Conservation (phyloP, 1,284 basidiomycete genomes). For the Fomitopsis betulina region DNA sequence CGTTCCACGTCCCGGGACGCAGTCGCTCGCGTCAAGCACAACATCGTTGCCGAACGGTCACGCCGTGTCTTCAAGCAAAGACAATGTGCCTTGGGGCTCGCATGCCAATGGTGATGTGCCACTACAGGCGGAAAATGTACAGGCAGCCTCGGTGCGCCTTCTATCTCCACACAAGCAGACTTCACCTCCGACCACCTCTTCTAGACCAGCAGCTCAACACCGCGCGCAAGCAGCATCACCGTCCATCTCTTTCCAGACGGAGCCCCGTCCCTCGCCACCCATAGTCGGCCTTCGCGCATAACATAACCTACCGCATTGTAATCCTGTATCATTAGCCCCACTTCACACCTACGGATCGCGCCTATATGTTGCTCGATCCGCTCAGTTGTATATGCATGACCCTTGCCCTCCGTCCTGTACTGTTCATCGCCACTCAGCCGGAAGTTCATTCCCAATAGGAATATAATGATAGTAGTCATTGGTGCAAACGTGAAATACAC, state of each 20-base stretch:
- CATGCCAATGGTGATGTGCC: neutral
- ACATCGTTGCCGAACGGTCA: conserved; percentile 6
- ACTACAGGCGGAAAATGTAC: neutral
- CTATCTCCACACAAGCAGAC: neutral
- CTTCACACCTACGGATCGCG: neutral
- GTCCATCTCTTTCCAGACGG: neutral
- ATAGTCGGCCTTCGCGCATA: conserved; percentile 20
- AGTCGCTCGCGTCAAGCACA: neutral
- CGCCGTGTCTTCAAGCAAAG: neutral
- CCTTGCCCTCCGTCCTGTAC: neutral
- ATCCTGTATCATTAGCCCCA: conserved; percentile 5
- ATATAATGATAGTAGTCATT: neutral
- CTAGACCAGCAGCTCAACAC: neutral
- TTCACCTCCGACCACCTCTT: neutral
- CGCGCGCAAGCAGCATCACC: neutral
- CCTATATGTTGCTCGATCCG: neutral
- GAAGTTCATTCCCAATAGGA: neutral
- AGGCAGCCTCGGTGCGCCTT: neutral
- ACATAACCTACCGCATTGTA: neutral
- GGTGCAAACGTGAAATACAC: neutral
- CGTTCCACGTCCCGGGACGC: neutral
- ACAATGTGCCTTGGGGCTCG: neutral
- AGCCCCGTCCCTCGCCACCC: conserved; percentile 10
- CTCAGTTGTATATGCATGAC: neutral
- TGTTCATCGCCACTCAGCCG: neutral